phyloP scores from a whole-genome alignment of 768 basidiomycete genomes.

The Trametes elegans region DNA sequence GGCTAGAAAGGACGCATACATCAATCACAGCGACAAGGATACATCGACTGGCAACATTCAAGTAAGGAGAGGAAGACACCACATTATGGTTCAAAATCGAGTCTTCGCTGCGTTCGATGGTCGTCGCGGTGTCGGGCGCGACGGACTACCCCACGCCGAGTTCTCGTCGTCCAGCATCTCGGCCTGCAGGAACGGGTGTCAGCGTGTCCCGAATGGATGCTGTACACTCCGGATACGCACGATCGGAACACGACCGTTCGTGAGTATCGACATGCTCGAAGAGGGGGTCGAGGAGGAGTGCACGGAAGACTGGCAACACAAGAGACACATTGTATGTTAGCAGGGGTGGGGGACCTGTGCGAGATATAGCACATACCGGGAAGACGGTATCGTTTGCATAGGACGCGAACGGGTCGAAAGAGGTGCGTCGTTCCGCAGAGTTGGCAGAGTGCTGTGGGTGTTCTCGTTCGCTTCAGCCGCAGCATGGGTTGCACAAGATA shows the following conservation, averaged over 20 bases:
- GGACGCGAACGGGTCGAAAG: slow-evolving; percentile 6
- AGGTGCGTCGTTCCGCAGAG: slow-evolving; percentile 1
- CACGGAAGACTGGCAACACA: neutral
- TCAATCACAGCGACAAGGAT: too few relatives aligned
- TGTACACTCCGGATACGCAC: too few relatives aligned
- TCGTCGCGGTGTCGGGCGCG: neutral
- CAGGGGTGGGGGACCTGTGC: too few relatives aligned
- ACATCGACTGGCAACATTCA: too few relatives aligned
- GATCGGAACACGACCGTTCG: neutral
- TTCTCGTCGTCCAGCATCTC: slow-evolving; percentile 26
- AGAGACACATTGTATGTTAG: too few relatives aligned
- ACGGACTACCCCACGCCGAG: slow-evolving; percentile 21
- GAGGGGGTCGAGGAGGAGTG: neutral
- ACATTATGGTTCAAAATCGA: neutral
- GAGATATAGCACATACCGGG: neutral
- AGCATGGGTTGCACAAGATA: neutral
- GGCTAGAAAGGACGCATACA: too few relatives aligned
- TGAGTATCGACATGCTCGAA: neutral
- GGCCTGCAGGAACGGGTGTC: slow-evolving; percentile 3
- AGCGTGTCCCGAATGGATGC: neutral
- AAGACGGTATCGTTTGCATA: slow-evolving; percentile 11
- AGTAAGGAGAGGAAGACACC: too few relatives aligned
- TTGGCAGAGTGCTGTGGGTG: neutral
- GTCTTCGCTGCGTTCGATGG: neutral
- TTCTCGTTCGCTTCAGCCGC: too few relatives aligned